Evolutionary conservation across 441 rosid species (phyloP), one percentile per base, ranked within the genome.

Genomic region (Pelargonium australe): DNA sequence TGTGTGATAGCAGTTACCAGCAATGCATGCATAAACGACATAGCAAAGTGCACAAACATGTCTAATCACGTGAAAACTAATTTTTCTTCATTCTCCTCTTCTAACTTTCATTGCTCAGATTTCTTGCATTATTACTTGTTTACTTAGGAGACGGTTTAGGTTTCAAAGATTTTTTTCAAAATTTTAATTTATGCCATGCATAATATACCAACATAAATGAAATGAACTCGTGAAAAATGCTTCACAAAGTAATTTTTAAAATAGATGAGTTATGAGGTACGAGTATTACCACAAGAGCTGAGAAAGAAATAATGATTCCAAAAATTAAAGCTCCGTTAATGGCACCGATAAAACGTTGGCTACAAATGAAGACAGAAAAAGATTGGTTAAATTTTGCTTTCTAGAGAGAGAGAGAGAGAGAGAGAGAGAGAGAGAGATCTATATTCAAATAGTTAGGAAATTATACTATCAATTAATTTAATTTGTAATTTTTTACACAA

Each of bases 311-410:
- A 65, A 89, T 76, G 72, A 93, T 82, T 76, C 90, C 98, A 51
- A 87, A 31, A 34, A 91, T 87, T 44, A 91, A 86, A 80, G 76
- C 81, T 66, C 98, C 98, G 40, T 91, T 93, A 69, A 88, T 81
- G 6, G 90, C 89, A 75, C 97, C 97, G 23, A 93, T 86, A 64
- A 88, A 76, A 49, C 97, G 86, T 83, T 94, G 96, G 78, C 98
- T 94, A 76, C 84, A 85, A 77, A 67, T 64, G 13, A 63, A 70
- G 47, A 63, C 14, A 20, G 23, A 20, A 14, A 64, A 60, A 25
- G 6, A 14, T 37, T 28, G 64, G 55, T 25, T 77, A 44, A 73
- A 55, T 45, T 25, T 31, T 49, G 64, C 43, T 67, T 65, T 20
- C 23, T 20, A 20, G 23, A 20, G 23, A 20, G 23, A 20, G 23